Conservation (phyloP, 75 land plant genomes). For the Gnetum montanum region DNA sequence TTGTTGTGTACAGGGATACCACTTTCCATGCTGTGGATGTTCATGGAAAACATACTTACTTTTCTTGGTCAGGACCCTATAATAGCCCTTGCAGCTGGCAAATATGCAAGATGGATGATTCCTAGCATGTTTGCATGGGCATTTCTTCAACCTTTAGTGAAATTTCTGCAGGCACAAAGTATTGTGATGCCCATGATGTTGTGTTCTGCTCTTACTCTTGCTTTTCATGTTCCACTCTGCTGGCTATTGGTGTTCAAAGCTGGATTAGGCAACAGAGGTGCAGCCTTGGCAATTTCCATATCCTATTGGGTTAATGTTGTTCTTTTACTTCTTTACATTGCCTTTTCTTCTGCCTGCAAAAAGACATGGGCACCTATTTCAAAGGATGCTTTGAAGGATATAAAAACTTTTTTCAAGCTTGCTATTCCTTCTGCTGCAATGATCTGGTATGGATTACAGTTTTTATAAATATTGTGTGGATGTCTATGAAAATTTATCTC, state of each 20-base stretch:
- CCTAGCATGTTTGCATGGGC: constrained; percentile 62
- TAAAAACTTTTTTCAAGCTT: constrained; percentile 38
- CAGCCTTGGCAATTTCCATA: constrained; percentile 56
- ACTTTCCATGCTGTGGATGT: constrained; percentile 55
- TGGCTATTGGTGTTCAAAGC: constrained; percentile 56
- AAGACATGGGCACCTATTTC: constrained; percentile 62
- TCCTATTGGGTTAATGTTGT: constrained; percentile 66
- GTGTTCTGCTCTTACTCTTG: constrained; percentile 32
- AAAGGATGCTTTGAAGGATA: constrained; percentile 44
- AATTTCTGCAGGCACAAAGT: constrained; percentile 72
- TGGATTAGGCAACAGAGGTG: constrained; percentile 70
- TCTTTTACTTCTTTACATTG: constrained; percentile 32
- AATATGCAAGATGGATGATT: constrained; percentile 54
- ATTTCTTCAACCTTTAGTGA: constrained; percentile 44
- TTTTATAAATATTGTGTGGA: too few relatives aligned
- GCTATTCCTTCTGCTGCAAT: constrained; percentile 78
- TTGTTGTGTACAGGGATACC: constrained; percentile 42
- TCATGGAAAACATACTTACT: constrained; percentile 38
- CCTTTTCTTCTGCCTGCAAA: constrained; percentile 38
- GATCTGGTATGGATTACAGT: constrained; percentile 72
- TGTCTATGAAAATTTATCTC: too few relatives aligned
- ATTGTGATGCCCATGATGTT: constrained; percentile 66
- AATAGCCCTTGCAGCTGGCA: constrained; percentile 48
- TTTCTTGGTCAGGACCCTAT: constrained; percentile 47
- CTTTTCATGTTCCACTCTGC: constrained; percentile 48